These are phyloP conservation scores for Canariomyces notabilis DNA, from an alignment of 2,329 filamentous ascomycete genomes.

Conservation along the genomic window DNA sequence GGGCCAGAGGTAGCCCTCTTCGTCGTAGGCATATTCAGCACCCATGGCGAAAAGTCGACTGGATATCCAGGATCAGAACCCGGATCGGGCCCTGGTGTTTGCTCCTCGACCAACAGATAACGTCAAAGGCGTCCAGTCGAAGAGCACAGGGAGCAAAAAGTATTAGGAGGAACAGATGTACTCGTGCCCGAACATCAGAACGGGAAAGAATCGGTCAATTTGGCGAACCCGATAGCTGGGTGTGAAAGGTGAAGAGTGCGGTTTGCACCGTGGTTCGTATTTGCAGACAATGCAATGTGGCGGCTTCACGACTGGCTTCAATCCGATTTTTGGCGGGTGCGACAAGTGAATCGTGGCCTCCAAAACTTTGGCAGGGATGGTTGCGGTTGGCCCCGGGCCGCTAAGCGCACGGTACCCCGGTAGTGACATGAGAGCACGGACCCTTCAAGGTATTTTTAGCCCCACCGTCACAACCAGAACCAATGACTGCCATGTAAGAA, in stretches of 20 bases:
- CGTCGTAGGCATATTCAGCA: conserved; percentile 97
- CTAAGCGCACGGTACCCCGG: background rate
- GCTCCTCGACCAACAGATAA: background rate
- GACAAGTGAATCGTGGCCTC: conserved; percentile 35
- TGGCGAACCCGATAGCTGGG: background rate
- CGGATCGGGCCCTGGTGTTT: background rate
- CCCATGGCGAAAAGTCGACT: conserved; percentile 58
- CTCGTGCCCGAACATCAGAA: conserved; percentile 2
- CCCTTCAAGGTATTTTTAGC: conserved; percentile 5
- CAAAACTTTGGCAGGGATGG: conserved; percentile 28
- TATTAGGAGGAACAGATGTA: background rate
- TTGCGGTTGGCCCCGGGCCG: conserved; percentile 11
- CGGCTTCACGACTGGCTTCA: conserved; percentile 16
- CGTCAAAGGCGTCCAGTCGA: background rate
- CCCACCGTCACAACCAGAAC: no score
- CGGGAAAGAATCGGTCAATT: background rate
- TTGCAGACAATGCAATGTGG: conserved; percentile 19
- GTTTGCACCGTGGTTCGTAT: conserved; percentile 2
- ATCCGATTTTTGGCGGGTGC: conserved; percentile 15
- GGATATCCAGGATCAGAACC: conserved; percentile 4
- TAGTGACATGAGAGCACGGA: no score
- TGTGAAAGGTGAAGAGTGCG: conserved; percentile 11
- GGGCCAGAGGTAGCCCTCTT: conserved; percentile 97
- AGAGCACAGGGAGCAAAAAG: background rate
- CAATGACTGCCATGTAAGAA: no score